Evolutionary conservation across 225 moss, liverwort and hornwort genomes (phyloP).

Genomic region (Lunularia cruciata): DNA sequence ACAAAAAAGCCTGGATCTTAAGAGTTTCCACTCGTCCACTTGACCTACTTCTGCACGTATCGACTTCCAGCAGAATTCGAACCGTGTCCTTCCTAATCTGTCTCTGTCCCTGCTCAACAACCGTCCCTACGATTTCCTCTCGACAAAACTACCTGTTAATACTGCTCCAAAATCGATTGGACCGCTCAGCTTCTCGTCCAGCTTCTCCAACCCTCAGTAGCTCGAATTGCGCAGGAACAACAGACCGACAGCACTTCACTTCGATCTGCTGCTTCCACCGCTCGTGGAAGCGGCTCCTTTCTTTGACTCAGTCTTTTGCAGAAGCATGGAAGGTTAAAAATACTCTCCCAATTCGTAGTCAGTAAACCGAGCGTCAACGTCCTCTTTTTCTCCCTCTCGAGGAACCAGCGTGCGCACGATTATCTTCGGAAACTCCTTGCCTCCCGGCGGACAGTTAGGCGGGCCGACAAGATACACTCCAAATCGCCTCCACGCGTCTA

Average conservation of each 20-base stretch:
- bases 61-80: background rate
- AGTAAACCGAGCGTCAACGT: background rate
- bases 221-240: background rate
- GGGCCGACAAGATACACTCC: constrained; percentile 2
- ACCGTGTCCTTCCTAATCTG: background rate
- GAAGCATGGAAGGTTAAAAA: background rate
- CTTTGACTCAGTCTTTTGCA: background rate
- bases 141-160: background rate
- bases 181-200: background rate
- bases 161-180: background rate
- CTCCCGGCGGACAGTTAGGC: background rate
- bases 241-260: too few relatives aligned
- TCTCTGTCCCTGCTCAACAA: background rate
- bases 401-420: constrained; percentile 9
- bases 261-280: background rate
- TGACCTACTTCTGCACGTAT: background rate
- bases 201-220: background rate
- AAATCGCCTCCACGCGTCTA: background rate
- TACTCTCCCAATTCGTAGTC: background rate
- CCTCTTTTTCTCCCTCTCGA: background rate
- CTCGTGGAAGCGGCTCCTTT: background rate
- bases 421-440: background rate
- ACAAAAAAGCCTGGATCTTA: background rate
- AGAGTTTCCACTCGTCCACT: background rate
- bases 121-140: background rate